A percentile compares a stretch with the other conserved stretches of the same genome.
phyloP scores from a whole-genome alignment of 208 protist genomes.

The Trypanosoma vivax region DNA sequence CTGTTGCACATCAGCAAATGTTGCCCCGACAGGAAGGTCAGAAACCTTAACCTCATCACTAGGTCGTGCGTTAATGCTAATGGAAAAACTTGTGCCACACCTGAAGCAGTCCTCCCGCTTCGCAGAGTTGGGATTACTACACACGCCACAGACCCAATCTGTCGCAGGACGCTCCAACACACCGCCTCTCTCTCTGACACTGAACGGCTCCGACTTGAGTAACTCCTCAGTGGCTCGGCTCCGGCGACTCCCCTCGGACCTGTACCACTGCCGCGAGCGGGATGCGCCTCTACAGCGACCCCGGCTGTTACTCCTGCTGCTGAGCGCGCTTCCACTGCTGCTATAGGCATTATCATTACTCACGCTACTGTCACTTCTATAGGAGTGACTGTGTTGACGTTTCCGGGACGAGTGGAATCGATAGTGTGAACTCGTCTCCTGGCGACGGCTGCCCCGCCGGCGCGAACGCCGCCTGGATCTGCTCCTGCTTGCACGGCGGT shows the following conservation, averaged over 20 bases:
- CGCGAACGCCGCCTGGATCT: neutral
- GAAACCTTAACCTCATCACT: conserved; percentile 40
- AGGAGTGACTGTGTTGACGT: conserved; percentile 5
- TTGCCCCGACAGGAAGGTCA: conserved; percentile 13
- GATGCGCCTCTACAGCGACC: neutral
- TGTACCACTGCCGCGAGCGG: conserved; percentile 1
- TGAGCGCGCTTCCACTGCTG: conserved; percentile 2
- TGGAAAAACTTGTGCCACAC: conserved; percentile 39
- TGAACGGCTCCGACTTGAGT: conserved; percentile 8
- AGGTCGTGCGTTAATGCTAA: conserved; percentile 31
- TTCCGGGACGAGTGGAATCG: neutral
- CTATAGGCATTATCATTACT: conserved; percentile 5
- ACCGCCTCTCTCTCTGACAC: neutral
- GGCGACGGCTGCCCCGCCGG: neutral
- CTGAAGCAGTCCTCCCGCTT: conserved; percentile 61
- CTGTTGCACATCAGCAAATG: conserved; percentile 18
- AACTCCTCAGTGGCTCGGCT: conserved; percentile 1
- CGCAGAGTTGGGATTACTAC: conserved; percentile 75
- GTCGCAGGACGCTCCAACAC: conserved; percentile 19
- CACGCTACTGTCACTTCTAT: neutral
- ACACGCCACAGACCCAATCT: conserved; percentile 82
- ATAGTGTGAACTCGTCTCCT: conserved; percentile 3
- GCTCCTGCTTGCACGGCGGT: conserved; percentile 2
- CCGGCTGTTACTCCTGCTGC: neutral
- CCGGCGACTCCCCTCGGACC: neutral